phyloP scores from a whole-genome alignment of 2,329 filamentous ascomycete species.

The Venturia carpophila region DNA sequence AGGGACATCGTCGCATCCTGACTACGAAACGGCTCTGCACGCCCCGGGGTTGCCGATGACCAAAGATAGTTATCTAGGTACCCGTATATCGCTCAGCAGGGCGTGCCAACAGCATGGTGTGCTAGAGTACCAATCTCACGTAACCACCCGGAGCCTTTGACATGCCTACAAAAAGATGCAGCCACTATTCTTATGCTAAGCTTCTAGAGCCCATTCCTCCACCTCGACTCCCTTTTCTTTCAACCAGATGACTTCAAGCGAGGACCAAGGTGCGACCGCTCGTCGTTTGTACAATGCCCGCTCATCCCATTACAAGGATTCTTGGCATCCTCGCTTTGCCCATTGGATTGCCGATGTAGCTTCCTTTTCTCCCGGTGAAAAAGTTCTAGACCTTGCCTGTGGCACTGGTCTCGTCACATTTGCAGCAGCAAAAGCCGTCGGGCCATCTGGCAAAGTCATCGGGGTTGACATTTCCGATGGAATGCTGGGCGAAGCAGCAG shows the following conservation, averaged over 20 bases:
- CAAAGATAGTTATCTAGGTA: too few relatives aligned
- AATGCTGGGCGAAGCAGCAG: constrained; percentile 34
- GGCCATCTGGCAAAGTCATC: constrained; percentile 31
- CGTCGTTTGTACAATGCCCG: constrained; percentile 17
- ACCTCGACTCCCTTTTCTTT: too few relatives aligned
- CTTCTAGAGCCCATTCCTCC: too few relatives aligned
- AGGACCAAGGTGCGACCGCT: constrained; percentile 8
- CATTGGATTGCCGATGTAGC: constrained; percentile 30
- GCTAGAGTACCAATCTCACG: not conserved
- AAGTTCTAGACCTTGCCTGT: constrained; percentile 40
- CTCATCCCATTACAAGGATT: constrained; percentile 33
- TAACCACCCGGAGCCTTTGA: not conserved
- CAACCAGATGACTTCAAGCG: not conserved
- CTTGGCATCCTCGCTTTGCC: constrained; percentile 36
- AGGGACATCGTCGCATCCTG: not conserved
- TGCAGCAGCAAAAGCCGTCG: constrained; percentile 33
- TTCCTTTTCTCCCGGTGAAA: constrained; percentile 28
- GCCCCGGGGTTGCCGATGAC: not conserved
- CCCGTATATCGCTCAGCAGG: not conserved
- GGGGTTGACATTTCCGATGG: constrained; percentile 36
- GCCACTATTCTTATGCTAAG: too few relatives aligned
- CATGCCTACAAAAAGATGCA: too few relatives aligned
- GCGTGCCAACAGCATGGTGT: not conserved
- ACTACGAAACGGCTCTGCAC: not conserved
- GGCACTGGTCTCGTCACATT: constrained; percentile 39